Evolutionary conservation across 2,329 filamentous ascomycete species (phyloP), one percentile per base, ranked within the genome.

Genomic region (Colletotrichum euphorbiae): DNA sequence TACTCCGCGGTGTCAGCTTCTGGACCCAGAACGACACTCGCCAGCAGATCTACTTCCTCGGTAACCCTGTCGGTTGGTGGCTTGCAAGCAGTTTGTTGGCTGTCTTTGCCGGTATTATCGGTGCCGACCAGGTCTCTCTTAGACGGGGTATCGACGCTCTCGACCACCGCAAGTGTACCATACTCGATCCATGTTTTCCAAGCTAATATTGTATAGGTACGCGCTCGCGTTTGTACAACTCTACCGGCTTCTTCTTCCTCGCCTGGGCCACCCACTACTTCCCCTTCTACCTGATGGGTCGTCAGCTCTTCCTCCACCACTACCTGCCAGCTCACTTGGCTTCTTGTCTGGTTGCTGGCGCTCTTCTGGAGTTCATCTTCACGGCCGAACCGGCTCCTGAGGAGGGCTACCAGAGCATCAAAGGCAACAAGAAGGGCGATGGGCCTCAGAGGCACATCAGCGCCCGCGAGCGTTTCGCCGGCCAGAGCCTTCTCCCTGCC

Each of bases 61-160:
- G 96, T 65, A 99, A 99, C 82, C 96, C 96, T 0, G 80, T 98
- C 70, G 96, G 95, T 67, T 99, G 97, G 94, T 99, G 96, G 96
- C 87, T 99, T 71, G 90, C 93, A 13, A 97, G 93, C 80, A 94
- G 93, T 81, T 84, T 99, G 62, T 84, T 99, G 69, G 96, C 96
- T 50, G 94, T 99, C 42, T 98, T 96, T 78, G 93, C 89, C 24
- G 96, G 96, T 72, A 96, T 99, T 72, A 84, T 98, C 71, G 91
- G 91, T 55, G 96, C 96, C 19, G 96, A 99, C 74, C 96, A 99
- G 78, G 85, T 99, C 63, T 97, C 95, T 45, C 88, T 97, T 69
- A 91, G 96, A 74, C 93, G 96, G 77, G 96, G 95, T 62, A 87
- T 98, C 72, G 96, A 99, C 80, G 94, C 95, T 50, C 83, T 99